Percentiles rank a stretch among this genome's conserved stretches.
Conservation (phyloP, 2,329 filamentous ascomycete genomes). For the Whalleya microplaca region DNA sequence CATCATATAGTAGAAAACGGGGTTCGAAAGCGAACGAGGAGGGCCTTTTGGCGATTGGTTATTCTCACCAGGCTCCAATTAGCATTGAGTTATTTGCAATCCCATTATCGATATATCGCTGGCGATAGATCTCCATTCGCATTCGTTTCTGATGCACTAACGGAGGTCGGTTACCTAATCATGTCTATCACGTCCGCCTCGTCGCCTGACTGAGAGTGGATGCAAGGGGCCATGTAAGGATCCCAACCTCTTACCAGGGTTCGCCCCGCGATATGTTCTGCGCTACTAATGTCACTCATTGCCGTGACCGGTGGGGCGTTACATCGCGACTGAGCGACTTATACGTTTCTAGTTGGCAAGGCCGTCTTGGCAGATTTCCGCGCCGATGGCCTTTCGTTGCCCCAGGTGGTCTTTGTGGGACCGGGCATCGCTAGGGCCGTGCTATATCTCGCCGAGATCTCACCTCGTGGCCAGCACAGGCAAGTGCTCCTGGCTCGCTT, state of each 20-base stretch:
- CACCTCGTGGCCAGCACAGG: conserved; percentile 3
- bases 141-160: background rate
- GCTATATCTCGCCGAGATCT: conserved; percentile 17
- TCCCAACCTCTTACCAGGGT: background rate
- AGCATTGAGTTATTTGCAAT: background rate
- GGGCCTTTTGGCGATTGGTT: background rate
- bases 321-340: conserved; percentile 21
- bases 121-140: background rate
- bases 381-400: no score
- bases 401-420: background rate
- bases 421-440: conserved; percentile 3
- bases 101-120: background rate
- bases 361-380: conserved; percentile 2
- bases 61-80: conserved; percentile 1
- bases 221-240: background rate
- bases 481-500: conserved; percentile 14
- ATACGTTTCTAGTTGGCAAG: conserved; percentile 8
- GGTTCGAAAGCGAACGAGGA: background rate
- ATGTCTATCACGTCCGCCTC: background rate
- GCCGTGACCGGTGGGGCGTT: conserved; percentile 30
- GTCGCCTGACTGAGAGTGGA: background rate
- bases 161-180: background rate
- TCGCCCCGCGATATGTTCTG: conserved; percentile 13
- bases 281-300: conserved; percentile 9
- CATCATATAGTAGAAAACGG: background rate